Evolutionary conservation across 2,329 filamentous ascomycete genomes (phyloP).

Genomic region (Ceratocystis huliohia): DNA sequence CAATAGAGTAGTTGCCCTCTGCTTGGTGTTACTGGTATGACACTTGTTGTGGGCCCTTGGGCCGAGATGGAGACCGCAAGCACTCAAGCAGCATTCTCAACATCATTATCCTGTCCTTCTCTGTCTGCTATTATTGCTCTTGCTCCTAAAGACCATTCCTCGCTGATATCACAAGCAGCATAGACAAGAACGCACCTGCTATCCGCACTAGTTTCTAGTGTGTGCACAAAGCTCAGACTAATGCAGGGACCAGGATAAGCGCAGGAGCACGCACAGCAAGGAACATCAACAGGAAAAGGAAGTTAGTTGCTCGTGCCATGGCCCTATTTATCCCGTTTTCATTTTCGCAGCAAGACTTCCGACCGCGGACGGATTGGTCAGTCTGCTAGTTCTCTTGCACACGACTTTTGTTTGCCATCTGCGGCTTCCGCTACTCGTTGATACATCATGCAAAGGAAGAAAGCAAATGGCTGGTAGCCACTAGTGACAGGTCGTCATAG

Average conservation of each 20-base stretch:
- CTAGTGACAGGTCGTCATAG: not conserved
- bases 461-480: not conserved
- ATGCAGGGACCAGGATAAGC: slow-evolving; percentile 8
- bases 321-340: not conserved
- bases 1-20: not conserved
- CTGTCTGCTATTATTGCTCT: not conserved
- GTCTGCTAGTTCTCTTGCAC: not conserved
- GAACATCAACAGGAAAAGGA: not conserved
- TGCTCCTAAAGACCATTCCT: not conserved
- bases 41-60: not conserved
- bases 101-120: not conserved
- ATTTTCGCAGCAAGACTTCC: not conserved
- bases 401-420: not conserved
- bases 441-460: not conserved
- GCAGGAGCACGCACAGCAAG: not conserved
- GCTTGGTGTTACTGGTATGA: not conserved
- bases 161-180: not conserved
- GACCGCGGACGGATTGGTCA: not conserved
- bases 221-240: not conserved
- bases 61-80: no score
- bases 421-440: not conserved
- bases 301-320: slow-evolving; percentile 2
- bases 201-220: not conserved
- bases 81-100: no score
- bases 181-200: not conserved